Conservation (phyloP, 768 basidiomycete genomes). For the Mrakia gelida region DNA sequence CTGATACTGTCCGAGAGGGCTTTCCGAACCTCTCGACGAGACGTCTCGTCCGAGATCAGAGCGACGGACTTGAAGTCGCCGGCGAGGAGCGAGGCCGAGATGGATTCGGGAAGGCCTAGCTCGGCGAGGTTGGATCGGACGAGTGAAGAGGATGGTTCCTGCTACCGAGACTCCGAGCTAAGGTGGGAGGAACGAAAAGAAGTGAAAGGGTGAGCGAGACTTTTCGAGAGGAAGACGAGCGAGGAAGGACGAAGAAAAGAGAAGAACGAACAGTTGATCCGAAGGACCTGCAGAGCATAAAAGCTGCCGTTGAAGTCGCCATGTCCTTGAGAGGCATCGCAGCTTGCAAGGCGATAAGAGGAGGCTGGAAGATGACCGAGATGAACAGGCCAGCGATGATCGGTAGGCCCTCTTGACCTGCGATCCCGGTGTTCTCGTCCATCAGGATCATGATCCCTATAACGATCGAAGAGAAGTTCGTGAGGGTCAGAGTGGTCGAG, state of each 20-base stretch:
- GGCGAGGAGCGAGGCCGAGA: background rate
- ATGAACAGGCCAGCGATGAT: constrained; percentile 34
- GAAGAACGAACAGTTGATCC: background rate
- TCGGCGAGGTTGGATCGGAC: constrained; percentile 1
- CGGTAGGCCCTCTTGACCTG: constrained; percentile 33
- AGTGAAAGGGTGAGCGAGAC: background rate
- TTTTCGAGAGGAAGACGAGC: background rate
- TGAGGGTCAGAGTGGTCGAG: background rate
- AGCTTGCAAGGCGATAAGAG: constrained; percentile 12
- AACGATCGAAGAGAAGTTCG: background rate
- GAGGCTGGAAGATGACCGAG: constrained; percentile 35
- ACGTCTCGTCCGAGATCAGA: background rate
- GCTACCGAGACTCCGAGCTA: constrained; percentile 12
- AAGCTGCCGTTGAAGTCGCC: background rate
- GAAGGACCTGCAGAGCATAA: background rate
- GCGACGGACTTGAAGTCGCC: background rate
- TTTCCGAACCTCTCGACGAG: background rate
- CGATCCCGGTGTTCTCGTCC: constrained; percentile 34
- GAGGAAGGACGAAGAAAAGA: background rate
- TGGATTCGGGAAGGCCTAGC: background rate
- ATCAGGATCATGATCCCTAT: constrained; percentile 34
- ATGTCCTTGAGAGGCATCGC: constrained; percentile 24
- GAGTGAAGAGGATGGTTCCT: constrained; percentile 17
- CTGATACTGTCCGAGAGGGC: constrained; percentile 15
- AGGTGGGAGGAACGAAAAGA: background rate